These are phyloP conservation scores for Obelidium mucronatum DNA, from an alignment of 192 early-diverging fungal species.

Conservation along the genomic window DNA sequence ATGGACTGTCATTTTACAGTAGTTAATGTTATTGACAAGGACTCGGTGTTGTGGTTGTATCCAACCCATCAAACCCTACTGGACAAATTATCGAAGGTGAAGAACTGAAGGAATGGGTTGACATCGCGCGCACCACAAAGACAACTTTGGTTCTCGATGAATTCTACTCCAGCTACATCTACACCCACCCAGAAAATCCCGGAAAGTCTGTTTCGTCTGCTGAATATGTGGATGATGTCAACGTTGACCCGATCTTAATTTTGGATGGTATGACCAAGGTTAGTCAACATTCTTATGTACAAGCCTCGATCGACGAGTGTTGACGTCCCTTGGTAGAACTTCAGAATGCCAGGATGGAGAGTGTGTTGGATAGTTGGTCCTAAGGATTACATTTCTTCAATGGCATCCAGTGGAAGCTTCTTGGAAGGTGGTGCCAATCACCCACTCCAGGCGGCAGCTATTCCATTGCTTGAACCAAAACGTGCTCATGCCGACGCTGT, in stretches of 20 bases:
- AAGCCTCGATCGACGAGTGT: slow-evolving; percentile 33
- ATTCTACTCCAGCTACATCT: slow-evolving; percentile 65
- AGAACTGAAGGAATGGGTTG: slow-evolving; percentile 47
- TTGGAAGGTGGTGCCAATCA: slow-evolving; percentile 66
- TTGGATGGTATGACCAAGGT: slow-evolving; percentile 30
- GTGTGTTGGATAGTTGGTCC: slow-evolving; percentile 65
- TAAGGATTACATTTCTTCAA: slow-evolving; percentile 55
- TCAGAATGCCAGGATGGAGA: slow-evolving; percentile 64
- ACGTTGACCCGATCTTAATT: slow-evolving; percentile 58
- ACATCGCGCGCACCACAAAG: slow-evolving; percentile 48
- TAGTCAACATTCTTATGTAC: too few species aligned
- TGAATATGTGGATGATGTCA: slow-evolving; percentile 57
- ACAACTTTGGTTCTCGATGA: slow-evolving; percentile 62
- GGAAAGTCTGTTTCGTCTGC: slow-evolving; percentile 54
- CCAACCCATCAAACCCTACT: slow-evolving; percentile 63
- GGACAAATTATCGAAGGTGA: slow-evolving; percentile 58
- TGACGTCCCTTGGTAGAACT: slow-evolving; percentile 60
- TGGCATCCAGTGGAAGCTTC: slow-evolving; percentile 58
- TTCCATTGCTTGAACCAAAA: slow-evolving; percentile 56
- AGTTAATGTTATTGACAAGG: slow-evolving; percentile 11
- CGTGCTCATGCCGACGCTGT: slow-evolving; percentile 49
- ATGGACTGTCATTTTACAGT: neutral
- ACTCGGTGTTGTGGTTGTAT: slow-evolving; percentile 54
- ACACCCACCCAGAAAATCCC: slow-evolving; percentile 43
- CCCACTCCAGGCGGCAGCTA: slow-evolving; percentile 56